Evolutionary conservation across 73 alveolate species (phyloP).

Genomic region (Paramecium tetraurelia): DNA sequence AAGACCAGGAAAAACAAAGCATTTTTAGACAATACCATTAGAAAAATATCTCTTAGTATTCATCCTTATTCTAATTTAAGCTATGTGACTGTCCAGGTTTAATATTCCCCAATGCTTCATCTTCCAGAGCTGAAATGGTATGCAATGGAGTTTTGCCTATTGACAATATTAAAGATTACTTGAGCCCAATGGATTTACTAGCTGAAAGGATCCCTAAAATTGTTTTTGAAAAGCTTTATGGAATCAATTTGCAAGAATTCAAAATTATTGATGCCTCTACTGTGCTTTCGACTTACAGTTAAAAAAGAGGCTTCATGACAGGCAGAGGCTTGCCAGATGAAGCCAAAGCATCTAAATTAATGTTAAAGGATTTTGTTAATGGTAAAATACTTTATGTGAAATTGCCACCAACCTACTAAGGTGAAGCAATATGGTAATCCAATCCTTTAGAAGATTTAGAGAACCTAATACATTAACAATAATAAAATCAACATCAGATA

Average conservation of each 20-base stretch:
- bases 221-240: constrained; percentile 81
- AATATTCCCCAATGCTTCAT: constrained; percentile 95
- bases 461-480: neutral
- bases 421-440: constrained; percentile 63
- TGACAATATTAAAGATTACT: constrained; percentile 91
- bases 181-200: constrained; percentile 87
- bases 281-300: constrained; percentile 82
- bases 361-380: constrained; percentile 91
- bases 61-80: constrained; percentile 33
- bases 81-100: constrained; percentile 99
- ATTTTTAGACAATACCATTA: constrained; percentile 90
- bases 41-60: constrained; percentile 61
- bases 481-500: neutral
- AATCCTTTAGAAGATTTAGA: constrained; percentile 53
- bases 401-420: constrained; percentile 90
- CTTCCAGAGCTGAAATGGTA: constrained; percentile 97
- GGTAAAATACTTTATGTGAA: constrained; percentile 90
- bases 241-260: constrained; percentile 77
- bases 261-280: constrained; percentile 77
- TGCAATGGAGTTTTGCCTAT: constrained; percentile 97
- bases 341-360: constrained; percentile 91
- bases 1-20: constrained; percentile 98
- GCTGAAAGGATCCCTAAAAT: constrained; percentile 83
- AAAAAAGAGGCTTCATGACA: constrained; percentile 87
- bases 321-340: constrained; percentile 98